Conservation (phyloP, 139 green algal species). For the Zygnema circumcarinatum region DNA sequence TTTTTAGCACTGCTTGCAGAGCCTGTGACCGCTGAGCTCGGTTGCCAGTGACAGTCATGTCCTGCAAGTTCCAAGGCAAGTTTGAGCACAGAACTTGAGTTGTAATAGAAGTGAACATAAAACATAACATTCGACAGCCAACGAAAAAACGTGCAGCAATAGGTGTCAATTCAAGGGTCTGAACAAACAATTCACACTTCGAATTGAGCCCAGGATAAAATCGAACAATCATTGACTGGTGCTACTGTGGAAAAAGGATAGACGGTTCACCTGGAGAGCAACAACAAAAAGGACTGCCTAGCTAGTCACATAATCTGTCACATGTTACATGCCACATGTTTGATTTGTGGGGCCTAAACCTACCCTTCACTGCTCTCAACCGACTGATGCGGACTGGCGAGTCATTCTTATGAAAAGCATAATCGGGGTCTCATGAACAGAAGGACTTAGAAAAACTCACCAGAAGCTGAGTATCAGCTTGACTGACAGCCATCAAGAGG, state of each 20-base stretch:
- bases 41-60: conserved; percentile 20
- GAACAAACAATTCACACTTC: background rate
- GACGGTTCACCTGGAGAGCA: background rate
- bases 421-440: background rate
- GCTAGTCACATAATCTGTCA: too few species aligned
- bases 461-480: conserved; percentile 3
- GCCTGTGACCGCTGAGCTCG: conserved; percentile 3
- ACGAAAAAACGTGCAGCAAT: too few species aligned
- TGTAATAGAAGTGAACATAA: too few species aligned
- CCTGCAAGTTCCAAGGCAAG: background rate
- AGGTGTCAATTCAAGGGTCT: background rate
- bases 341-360: too few species aligned
- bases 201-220: background rate
- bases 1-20: conserved; percentile 11
- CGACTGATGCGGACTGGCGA: too few species aligned
- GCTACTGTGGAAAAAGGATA: background rate
- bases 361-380: too few species aligned
- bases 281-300: too few species aligned
- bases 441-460: conserved; percentile 5
- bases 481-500: conserved; percentile 19
- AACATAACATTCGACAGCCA: background rate
- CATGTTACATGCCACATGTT: too few species aligned
- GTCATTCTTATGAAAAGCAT: too few species aligned
- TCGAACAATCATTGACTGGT: background rate
- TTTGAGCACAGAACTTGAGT: background rate